Evolutionary conservation across 805 yeast genomes (phyloP).

Genomic region (Candida andamanensis): DNA sequence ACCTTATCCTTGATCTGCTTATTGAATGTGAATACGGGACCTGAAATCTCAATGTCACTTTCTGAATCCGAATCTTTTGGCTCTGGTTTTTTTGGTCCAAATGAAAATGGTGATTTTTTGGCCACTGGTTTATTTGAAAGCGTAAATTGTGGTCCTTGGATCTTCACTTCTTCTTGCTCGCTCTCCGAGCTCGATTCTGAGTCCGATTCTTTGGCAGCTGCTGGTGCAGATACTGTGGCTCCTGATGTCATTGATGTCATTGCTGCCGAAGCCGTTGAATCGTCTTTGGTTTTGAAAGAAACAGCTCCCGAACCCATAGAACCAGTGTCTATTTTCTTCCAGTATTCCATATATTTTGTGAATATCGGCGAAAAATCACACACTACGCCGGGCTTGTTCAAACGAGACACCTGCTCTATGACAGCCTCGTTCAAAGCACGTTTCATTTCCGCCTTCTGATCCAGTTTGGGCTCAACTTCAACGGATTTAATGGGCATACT

Average conservation of each 20-base stretch:
- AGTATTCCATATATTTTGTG: conserved; percentile 54
- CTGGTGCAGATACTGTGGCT: not conserved
- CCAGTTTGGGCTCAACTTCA: not conserved
- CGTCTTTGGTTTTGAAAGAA: not conserved
- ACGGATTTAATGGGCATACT: not conserved
- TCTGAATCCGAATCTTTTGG: conserved; percentile 29
- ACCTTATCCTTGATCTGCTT: conserved; percentile 33
- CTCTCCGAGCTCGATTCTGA: conserved; percentile 18
- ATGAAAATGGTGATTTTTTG: conserved; percentile 34
- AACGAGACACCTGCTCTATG: conserved; percentile 40
- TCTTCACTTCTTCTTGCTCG: conserved; percentile 21
- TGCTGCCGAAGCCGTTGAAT: not conserved
- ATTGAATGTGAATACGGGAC: conserved; percentile 57
- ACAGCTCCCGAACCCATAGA: not conserved
- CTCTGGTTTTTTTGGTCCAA: conserved; percentile 26
- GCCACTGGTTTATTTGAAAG: conserved; percentile 22
- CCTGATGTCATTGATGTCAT: conserved; percentile 1
- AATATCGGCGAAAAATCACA: conserved; percentile 53
- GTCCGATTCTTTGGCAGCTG: not conserved
- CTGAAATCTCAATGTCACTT: conserved; percentile 60
- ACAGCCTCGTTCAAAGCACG: conserved; percentile 66
- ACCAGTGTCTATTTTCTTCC: conserved; percentile 18
- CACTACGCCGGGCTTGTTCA: conserved; percentile 40
- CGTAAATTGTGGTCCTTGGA: conserved; percentile 35
- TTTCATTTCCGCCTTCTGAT: conserved; percentile 44